Percentiles rank a stretch among this genome's conserved stretches.
Evolutionary conservation across 2,329 filamentous ascomycete genomes (phyloP).

Genomic region (Talaromyces sp.): DNA sequence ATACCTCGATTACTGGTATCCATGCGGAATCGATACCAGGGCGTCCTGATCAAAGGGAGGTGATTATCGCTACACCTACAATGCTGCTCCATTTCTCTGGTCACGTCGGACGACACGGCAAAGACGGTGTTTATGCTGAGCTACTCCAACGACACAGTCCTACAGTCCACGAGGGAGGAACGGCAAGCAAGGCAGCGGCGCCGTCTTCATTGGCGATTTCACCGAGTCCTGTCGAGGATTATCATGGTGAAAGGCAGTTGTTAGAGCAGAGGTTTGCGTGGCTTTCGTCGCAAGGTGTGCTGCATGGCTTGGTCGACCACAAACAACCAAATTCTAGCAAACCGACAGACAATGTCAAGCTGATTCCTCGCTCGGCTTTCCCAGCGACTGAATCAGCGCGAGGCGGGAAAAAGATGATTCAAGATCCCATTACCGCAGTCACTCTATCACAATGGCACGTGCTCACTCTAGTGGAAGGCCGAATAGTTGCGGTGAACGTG

Average conservation of each 20-base stretch:
- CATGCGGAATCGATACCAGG: constrained; percentile 71
- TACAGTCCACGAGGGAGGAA: constrained; percentile 64
- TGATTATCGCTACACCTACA: constrained; percentile 73
- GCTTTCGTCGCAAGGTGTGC: constrained; percentile 80
- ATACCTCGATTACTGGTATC: constrained; percentile 77
- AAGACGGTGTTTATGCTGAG: constrained; percentile 79
- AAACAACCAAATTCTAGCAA: constrained; percentile 63
- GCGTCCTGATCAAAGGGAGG: constrained; percentile 65
- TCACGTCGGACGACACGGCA: constrained; percentile 62
- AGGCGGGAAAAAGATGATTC: constrained; percentile 58
- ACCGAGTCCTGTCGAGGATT: constrained; percentile 61
- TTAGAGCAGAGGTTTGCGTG: constrained; percentile 70
- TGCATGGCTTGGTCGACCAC: constrained; percentile 72
- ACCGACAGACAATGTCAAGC: constrained; percentile 72
- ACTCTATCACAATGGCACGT: constrained; percentile 92
- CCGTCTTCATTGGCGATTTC: constrained; percentile 68
- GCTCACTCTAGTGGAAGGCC: constrained; percentile 71
- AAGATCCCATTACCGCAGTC: constrained; percentile 72
- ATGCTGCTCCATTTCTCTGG: constrained; percentile 77
- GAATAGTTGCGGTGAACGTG: constrained; percentile 78
- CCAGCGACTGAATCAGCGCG: constrained; percentile 60
- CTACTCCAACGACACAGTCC: constrained; percentile 86
- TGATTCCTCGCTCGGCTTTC: constrained; percentile 69
- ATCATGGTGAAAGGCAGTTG: constrained; percentile 44
- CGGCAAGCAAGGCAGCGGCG: constrained; percentile 54